These are phyloP conservation scores for Pythium sukuiense DNA, from an alignment of 352 stramenopile genomes.

Conservation along the genomic window DNA sequence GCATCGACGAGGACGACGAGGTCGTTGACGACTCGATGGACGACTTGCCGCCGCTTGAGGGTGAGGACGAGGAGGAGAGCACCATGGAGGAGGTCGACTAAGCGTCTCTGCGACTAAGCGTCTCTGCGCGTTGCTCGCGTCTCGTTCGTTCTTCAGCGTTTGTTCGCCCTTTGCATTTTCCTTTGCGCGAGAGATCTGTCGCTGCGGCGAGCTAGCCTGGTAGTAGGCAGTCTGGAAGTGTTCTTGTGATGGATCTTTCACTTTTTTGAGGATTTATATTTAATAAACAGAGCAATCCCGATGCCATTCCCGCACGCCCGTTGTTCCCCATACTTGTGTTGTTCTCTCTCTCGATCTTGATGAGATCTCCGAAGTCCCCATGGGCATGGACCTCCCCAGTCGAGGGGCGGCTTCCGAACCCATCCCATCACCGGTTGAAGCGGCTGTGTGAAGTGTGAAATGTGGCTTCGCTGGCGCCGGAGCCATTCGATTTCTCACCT, in stretches of 20 bases:
- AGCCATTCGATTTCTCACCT: slow-evolving; percentile 21
- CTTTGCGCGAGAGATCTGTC: slow-evolving; percentile 14
- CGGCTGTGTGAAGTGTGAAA: neutral
- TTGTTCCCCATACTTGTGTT: too few relatives aligned
- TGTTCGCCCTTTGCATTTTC: slow-evolving; percentile 12
- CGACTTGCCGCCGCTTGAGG: slow-evolving; percentile 96
- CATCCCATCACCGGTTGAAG: neutral
- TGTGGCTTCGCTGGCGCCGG: slow-evolving; percentile 7
- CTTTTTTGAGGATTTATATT: slow-evolving; percentile 70
- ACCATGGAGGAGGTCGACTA: slow-evolving; percentile 99
- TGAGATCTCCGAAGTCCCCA: too few relatives aligned
- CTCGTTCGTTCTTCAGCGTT: neutral
- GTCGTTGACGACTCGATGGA: slow-evolving; percentile 94
- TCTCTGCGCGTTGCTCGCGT: neutral
- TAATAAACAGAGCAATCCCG: slow-evolving; percentile 43
- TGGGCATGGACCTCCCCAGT: too few relatives aligned
- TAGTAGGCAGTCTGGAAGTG: slow-evolving; percentile 11
- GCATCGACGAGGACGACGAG: slow-evolving; percentile 98
- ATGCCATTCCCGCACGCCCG: neutral
- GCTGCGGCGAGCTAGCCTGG: slow-evolving; percentile 7
- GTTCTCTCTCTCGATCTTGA: too few relatives aligned
- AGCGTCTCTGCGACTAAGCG: slow-evolving; percentile 26
- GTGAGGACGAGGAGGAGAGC: slow-evolving; percentile 94
- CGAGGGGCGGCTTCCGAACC: too few relatives aligned
- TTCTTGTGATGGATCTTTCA: slow-evolving; percentile 37